phyloP scores from a whole-genome alignment of 331 rosid species.

The Arachis monticola region DNA sequence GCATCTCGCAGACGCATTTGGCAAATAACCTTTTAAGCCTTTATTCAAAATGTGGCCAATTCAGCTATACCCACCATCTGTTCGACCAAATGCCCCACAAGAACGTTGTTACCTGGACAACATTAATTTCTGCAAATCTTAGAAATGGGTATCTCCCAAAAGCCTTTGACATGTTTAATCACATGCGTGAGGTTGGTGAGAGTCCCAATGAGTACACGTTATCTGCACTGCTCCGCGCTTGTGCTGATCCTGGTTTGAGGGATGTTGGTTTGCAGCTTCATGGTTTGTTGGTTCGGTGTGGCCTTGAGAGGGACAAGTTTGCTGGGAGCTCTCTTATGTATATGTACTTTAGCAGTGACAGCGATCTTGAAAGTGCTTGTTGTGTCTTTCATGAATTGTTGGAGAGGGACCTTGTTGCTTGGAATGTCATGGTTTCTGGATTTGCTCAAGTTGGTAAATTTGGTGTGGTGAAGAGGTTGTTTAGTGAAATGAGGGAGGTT shows the following conservation, averaged over 20 bases:
- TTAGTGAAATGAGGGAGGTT: constrained; percentile 51
- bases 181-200: constrained; percentile 49
- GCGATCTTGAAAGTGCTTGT: constrained; percentile 34
- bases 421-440: constrained; percentile 67
- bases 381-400: constrained; percentile 46
- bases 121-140: constrained; percentile 54
- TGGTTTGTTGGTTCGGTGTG: constrained; percentile 45
- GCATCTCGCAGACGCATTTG: constrained; percentile 49
- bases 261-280: constrained; percentile 57
- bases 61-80: constrained; percentile 48
- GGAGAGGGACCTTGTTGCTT: constrained; percentile 54
- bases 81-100: constrained; percentile 54
- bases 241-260: constrained; percentile 37
- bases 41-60: constrained; percentile 40
- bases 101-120: constrained; percentile 64
- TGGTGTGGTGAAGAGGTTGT: constrained; percentile 47
- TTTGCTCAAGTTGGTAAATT: constrained; percentile 53
- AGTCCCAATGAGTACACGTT: constrained; percentile 60
- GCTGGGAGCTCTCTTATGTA: constrained; percentile 54
- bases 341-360: constrained; percentile 51
- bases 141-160: constrained; percentile 43
- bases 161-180: constrained; percentile 49
- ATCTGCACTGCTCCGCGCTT: constrained; percentile 48
- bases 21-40: constrained; percentile 51
- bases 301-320: constrained; percentile 54